Base-by-base conservation (phyloP, 345 rosid genomes). In the Eucalyptus grandis region DNA sequence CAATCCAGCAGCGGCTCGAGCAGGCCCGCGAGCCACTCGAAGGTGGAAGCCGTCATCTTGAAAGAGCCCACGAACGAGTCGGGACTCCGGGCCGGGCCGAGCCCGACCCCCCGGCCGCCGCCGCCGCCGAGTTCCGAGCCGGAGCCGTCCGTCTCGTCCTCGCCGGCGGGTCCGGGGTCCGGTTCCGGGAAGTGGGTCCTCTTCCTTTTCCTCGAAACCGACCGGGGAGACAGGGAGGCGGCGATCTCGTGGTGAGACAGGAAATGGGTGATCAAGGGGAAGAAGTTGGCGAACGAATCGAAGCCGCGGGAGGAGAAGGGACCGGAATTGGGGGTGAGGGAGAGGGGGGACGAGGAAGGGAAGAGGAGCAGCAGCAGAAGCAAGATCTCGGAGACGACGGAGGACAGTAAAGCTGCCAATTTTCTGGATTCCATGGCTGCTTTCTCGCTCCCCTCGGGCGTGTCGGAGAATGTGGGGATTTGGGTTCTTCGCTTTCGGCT, bases 1-100 rank as follows among this genome's bases (percentile, higher is more conserved):
- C 98, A 95, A 85, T 96, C 98, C 11, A 96, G 91, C 77, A 96
- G 51, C 53, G 96, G 96, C 89, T 95, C 98, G 43, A 96, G 96
- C 91, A 96, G 92, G 11, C 96, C 96, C 30, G 93, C 90, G 19
- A 96, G 95, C 98, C 96, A 95, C 88, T 93, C 95, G 44, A 96
- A 95, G 56, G 96, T 93, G 49, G 96, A 91, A 60, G 94, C 90
- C 34, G 90, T 91, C 96, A 95, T 96, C 77, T 91, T 92, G 93
- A 95, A 96, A 88, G 77, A 69, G 87, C 87, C 62, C 83, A 85
- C 92, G 90, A 93, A 94, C 87, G 94, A 92, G 91, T 94, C 96
- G 12, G 92, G 95, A 37, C 88, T 60, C 40, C 65, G 93, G 86
- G 86, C 89, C 86, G 90, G 80, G 8, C 89, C 87, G 91, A 93